Evolutionary conservation across 257 asterid genomes (phyloP).

Genomic region (Nicotiana knightiana): DNA sequence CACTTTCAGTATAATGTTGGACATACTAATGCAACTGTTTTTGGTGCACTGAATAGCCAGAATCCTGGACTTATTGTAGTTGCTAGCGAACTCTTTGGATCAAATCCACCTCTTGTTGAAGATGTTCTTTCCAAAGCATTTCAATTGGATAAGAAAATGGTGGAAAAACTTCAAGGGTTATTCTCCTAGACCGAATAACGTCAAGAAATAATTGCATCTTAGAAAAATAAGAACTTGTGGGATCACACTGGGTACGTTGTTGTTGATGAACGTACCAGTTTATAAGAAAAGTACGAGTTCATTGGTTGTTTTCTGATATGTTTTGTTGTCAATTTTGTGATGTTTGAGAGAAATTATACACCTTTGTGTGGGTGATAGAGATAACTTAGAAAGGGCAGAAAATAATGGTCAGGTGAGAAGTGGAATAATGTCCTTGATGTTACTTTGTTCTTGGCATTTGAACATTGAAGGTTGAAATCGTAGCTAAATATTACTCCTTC

Average conservation of each 20-base stretch:
- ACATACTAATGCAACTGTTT: not conserved
- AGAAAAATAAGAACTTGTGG: too few species aligned
- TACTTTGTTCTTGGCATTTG: not conserved
- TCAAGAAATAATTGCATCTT: too few species aligned
- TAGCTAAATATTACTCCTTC: not conserved
- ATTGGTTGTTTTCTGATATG: not conserved
- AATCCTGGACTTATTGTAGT: slow-evolving; percentile 1
- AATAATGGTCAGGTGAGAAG: not conserved
- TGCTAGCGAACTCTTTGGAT: not conserved
- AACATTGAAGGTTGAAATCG: not conserved
- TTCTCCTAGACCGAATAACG: not conserved
- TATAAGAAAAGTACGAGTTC: not conserved
- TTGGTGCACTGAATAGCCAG: slow-evolving; percentile 7
- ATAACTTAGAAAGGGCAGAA: not conserved
- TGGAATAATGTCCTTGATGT: not conserved
- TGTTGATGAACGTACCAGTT: too few species aligned
- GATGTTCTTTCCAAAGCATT: slow-evolving; percentile 15
- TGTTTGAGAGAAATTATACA: not conserved
- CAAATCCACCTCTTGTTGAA: not conserved
- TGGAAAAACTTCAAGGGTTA: not conserved
- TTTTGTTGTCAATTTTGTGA: not conserved
- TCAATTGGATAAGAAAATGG: not conserved
- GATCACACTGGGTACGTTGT: too few species aligned
- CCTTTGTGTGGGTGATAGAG: too few species aligned
- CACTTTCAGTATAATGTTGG: slow-evolving; percentile 12